These are phyloP conservation scores for Turnera subulata DNA, from an alignment of 345 rosid genomes.

Conservation along the genomic window DNA sequence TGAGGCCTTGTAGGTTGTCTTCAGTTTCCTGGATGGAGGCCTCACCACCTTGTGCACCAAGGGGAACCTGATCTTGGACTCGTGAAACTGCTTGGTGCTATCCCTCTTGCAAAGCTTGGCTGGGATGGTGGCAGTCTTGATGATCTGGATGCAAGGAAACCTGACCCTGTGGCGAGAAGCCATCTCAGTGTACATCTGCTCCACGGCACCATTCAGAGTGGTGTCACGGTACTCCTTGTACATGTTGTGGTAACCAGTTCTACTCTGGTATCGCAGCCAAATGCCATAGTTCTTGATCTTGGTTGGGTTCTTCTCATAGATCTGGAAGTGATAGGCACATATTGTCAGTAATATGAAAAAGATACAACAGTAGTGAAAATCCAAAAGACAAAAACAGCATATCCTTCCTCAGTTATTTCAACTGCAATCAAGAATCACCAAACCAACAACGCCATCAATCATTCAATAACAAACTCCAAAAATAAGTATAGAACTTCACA, in stretches of 20 bases:
- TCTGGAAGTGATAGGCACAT: slow-evolving; percentile 18
- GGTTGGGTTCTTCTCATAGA: slow-evolving; percentile 60
- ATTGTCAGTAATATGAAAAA: no score
- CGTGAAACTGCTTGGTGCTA: slow-evolving; percentile 56
- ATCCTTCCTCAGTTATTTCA: no score
- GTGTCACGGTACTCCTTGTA: slow-evolving; percentile 61
- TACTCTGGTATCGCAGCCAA: slow-evolving; percentile 56
- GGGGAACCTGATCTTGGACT: slow-evolving; percentile 61
- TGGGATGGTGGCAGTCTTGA: slow-evolving; percentile 55
- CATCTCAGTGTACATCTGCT: slow-evolving; percentile 64
- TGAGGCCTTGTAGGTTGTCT: slow-evolving; percentile 65
- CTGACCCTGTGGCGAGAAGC: slow-evolving; percentile 64
- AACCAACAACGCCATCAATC: no score
- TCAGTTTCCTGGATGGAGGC: slow-evolving; percentile 53
- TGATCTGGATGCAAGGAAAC: slow-evolving; percentile 62
- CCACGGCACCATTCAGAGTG: slow-evolving; percentile 53
- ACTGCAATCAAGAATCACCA: no score
- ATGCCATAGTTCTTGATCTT: slow-evolving; percentile 55
- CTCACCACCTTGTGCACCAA: slow-evolving; percentile 60
- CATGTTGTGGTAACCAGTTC: slow-evolving; percentile 66
- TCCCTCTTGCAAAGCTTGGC: slow-evolving; percentile 71
- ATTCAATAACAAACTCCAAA: no score
- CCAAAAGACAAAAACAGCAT: no score
- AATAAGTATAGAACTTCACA: no score
- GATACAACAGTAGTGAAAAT: no score